Evolutionary conservation across 208 protist species (phyloP), one percentile per base, ranked within the genome.

Genomic region (Trichomonas vaginalis): DNA sequence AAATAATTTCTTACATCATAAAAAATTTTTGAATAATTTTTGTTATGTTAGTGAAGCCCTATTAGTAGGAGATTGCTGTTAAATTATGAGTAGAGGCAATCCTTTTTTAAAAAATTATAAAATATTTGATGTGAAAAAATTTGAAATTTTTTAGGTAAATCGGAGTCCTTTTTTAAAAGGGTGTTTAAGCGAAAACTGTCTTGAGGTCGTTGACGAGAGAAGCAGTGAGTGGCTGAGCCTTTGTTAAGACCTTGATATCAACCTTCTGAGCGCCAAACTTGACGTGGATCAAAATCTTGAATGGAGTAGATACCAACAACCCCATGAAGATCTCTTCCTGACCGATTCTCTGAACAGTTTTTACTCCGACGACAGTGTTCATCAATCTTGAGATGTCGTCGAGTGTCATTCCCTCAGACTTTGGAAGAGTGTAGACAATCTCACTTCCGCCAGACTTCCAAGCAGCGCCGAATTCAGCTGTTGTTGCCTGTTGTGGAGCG

Each of bases 221-320:
- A n/a, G 42, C 40, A 32, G 86, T 92, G 17, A 92, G 45, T 39
- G 45, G 40, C 27, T 35, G 40, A 35, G 45, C 86, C 45, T 92
- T 92, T 92, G 86, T 92, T 2, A 92, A 27, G 17, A 92, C 39
- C 86, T 92, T 92, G 40, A 92, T 92, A 39, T 92, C 86, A 27
- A 92, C 51, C 45, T 92, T 92, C 17, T 48, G 15, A 48, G 86
- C 17, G 17, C 86, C 86, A 45, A 92, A 92, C 32, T 92, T 92
- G 15, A 51, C 35, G 45, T 92, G 86, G n/a, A 92, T 45, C 4
- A 92, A 32, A 32, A 92, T 92, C 86, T 51, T 92, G 45, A 92
- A 92, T 56, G 86, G 86, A 51, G 86, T 92, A 39, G 86, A 92
- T 35, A 47, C 15, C 12, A 92, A 39, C 0, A 39, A n/a, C 21